Evolutionary conservation across 2,329 filamentous ascomycete genomes (phyloP).

Genomic region (Ceratocystis alfenasii): DNA sequence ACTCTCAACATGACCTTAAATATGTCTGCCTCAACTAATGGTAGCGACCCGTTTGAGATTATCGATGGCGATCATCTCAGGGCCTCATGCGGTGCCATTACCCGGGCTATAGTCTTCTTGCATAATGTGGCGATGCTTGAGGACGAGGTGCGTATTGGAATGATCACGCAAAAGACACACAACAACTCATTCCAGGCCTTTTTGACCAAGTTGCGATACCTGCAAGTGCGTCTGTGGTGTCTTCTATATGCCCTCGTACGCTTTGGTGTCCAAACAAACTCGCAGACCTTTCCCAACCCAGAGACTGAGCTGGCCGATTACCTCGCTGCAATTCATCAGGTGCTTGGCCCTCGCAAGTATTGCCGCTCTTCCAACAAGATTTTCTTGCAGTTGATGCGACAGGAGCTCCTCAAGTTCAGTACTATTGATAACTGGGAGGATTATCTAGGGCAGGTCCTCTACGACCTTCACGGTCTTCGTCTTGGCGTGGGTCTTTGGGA

Average conservation of each 20-base stretch:
- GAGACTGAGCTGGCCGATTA: conserved; percentile 67
- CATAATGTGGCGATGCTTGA: conserved; percentile 73
- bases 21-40: conserved; percentile 39
- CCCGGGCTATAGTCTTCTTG: conserved; percentile 59
- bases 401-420: conserved; percentile 66
- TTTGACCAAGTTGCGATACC: conserved; percentile 64
- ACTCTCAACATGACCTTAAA: conserved; percentile 58
- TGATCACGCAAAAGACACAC: conserved; percentile 48
- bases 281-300: conserved; percentile 51
- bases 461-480: conserved; percentile 70
- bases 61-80: conserved; percentile 68
- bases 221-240: conserved; percentile 80
- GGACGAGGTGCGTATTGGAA: conserved; percentile 71
- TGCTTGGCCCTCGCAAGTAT: conserved; percentile 69
- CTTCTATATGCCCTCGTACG: conserved; percentile 71
- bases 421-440: conserved; percentile 72
- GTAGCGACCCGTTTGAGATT: conserved; percentile 53
- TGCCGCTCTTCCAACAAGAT: conserved; percentile 78
- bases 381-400: conserved; percentile 78
- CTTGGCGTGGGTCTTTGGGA: conserved; percentile 56
- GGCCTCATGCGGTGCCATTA: conserved; percentile 58
- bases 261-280: conserved; percentile 51
- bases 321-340: conserved; percentile 69
- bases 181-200: conserved; percentile 42
- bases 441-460: conserved; percentile 75